A percentile compares a stretch with the other conserved stretches of the same genome.
phyloP scores from a whole-genome alignment of 2,329 filamentous ascomycete species.

The Pseudopithomyces maydicus region DNA sequence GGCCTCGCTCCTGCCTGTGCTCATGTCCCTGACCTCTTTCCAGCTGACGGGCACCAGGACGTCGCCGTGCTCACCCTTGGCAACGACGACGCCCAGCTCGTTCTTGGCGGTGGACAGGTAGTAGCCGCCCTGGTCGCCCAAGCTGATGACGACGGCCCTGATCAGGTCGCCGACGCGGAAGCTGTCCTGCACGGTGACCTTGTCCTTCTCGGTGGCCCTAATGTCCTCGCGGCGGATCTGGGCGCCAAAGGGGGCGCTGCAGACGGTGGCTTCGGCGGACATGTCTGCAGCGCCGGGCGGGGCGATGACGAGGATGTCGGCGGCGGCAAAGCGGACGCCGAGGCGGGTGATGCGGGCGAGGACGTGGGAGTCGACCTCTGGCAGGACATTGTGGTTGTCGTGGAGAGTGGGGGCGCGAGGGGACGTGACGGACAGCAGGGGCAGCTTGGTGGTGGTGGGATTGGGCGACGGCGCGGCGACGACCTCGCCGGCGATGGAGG shows the following conservation, averaged over 20 bases:
- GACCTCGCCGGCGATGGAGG: constrained; percentile 80
- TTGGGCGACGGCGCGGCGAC: constrained; percentile 53
- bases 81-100: constrained; percentile 92
- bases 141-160: constrained; percentile 81
- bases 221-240: constrained; percentile 90
- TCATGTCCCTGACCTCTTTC: constrained; percentile 89
- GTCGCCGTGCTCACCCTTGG: constrained; percentile 83
- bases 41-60: constrained; percentile 92
- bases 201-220: constrained; percentile 92
- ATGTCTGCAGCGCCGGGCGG: background rate
- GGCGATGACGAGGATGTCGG: constrained; percentile 79
- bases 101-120: constrained; percentile 93
- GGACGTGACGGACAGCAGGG: constrained; percentile 46
- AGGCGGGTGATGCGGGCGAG: constrained; percentile 86
- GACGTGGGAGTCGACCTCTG: constrained; percentile 79
- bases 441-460: constrained; percentile 50
- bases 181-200: constrained; percentile 86
- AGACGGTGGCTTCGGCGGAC: constrained; percentile 55
- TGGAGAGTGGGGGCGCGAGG: constrained; percentile 12
- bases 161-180: constrained; percentile 95
- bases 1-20: constrained; percentile 74
- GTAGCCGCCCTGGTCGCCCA: constrained; percentile 94
- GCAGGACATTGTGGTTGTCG: constrained; percentile 69
- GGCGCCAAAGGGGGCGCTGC: constrained; percentile 82
- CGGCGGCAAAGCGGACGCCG: constrained; percentile 80